Evolutionary conservation across 345 rosid genomes (phyloP), one percentile per base, ranked within the genome.

Genomic region (Brassica napus): DNA sequence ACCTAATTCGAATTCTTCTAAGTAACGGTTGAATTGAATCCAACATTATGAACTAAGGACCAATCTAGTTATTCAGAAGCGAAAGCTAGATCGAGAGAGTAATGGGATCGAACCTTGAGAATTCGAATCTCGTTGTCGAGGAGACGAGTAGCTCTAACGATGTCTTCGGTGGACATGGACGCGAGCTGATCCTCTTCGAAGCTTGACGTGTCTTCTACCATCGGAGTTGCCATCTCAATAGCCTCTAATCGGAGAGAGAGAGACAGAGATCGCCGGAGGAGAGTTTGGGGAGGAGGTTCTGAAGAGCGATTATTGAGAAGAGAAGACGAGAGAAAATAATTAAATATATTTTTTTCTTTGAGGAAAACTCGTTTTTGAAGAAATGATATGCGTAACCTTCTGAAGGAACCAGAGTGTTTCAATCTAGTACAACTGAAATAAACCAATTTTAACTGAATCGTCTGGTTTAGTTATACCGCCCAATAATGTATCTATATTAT

Each of bases 51-150:
- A 3, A 3, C 6, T 11, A 26, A 30, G 28, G 18, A 11, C 11
- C 32, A 14, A 65, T 30, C 42, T 15, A 30, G 35, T 18, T 39
- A n/a, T 34, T 7, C 55, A 70, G 54, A 72, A 57, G 16, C 2
- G 8, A n/a, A 11, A 12, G 68, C 3, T 49, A 69, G 68, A 75
- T 65, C 63, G 81, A 68, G 67, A 55, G 71, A 71, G 81, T 62
- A 0, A 7, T 0, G 54, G 37, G 14, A 52, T 44, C 52, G 12
- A 26, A 93, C 98, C 98, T 93, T 93, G 73, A 88, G 93, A 62
- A 89, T 85, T 31, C 98, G 99, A 84, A 88, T 92, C 87, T 96
- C 97, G 77, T 85, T 93, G 59, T 93, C 98, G 44, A 93, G 94
- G 69, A 96, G 94, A 63, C 99, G 96, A 65, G 98, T 86, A 49